Evolutionary conservation across 768 basidiomycete genomes (phyloP), one percentile per base, ranked within the genome.

Genomic region (Mycena sanguinolenta): DNA sequence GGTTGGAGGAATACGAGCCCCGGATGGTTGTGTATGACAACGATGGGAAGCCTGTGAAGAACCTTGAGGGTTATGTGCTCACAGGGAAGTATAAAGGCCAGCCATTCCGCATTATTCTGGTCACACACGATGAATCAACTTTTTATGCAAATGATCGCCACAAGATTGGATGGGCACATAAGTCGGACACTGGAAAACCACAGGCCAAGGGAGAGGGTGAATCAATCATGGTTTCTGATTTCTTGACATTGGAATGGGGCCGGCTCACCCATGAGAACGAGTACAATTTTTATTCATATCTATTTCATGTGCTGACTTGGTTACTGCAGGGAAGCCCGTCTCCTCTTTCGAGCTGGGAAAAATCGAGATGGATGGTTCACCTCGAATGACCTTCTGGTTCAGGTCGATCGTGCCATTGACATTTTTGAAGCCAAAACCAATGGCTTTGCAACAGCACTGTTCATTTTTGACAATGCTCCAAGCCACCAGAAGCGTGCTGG

Each of bases 1-100:
- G 75, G 75, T 75, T 46, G 23, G 54, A 74, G 28, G 71, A 75
- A 19, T 79, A 80, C 67, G 75, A 77, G 39, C 70, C 71, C 36
- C 16, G 70, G 25, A 77, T 79, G 57, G 14, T 72, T 14, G 75
- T 55, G 17, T 76, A 74, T 55, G 73, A 78, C 63, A 79, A 79
- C 57, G 67, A 81, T 54, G 78, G 76, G 14, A 19, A 28, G 21
- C 21, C 7, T 2, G 32, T 60, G 16, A 9, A 28, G 1, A 6
- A 17, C 16, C 58, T 42, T 1, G 42, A 21, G 2, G 42, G 44
- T 3, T 28, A 12, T 23, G 1, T 21, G 7, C 58, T 28, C 1
- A 23, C 44, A 2, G 58, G 58, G 4, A n/a, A n/a, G n/a, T n/a
- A n/a, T n/a, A n/a, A n/a, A n/a, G n/a, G n/a, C n/a, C 34, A 32